These are phyloP conservation scores for Isabelozyma heimii DNA, from an alignment of 805 yeast genomes.

Conservation along the genomic window DNA sequence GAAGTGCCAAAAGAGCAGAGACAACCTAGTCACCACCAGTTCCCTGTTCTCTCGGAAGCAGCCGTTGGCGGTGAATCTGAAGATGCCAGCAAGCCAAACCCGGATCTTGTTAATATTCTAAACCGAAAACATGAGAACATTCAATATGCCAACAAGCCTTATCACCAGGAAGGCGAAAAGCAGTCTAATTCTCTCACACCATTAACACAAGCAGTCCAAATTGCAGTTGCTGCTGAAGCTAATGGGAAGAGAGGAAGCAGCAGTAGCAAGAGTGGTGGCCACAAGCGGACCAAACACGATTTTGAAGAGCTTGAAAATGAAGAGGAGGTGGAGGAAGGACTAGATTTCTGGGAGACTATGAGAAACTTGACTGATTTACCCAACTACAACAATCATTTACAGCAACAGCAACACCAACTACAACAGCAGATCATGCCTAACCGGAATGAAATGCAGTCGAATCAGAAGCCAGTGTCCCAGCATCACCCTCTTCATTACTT, in stretches of 20 bases:
- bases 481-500: slow-evolving; percentile 49
- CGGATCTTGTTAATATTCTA: too few relatives aligned
- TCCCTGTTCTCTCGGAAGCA: not conserved
- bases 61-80: slow-evolving; percentile 3
- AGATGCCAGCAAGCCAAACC: not conserved
- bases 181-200: slow-evolving; percentile 29
- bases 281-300: slow-evolving; percentile 3
- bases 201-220: slow-evolving; percentile 38
- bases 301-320: slow-evolving; percentile 4
- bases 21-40: not conserved
- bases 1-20: slow-evolving; percentile 7
- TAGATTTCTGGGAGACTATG: slow-evolving; percentile 73
- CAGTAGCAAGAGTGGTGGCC: not conserved
- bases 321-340: slow-evolving; percentile 58
- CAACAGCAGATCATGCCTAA: slow-evolving; percentile 2
- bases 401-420: slow-evolving; percentile 5
- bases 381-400: slow-evolving; percentile 4
- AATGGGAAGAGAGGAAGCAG: slow-evolving; percentile 1
- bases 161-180: not conserved
- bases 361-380: slow-evolving; percentile 40
- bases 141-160: too few relatives aligned
- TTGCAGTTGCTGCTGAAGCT: slow-evolving; percentile 33
- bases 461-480: slow-evolving; percentile 45
- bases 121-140: too few relatives aligned
- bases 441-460: not conserved